A percentile compares a stretch with the other conserved stretches of the same genome.
Evolutionary conservation across 345 rosid species (phyloP).

Genomic region (Rhodomyrtus tomentosa): DNA sequence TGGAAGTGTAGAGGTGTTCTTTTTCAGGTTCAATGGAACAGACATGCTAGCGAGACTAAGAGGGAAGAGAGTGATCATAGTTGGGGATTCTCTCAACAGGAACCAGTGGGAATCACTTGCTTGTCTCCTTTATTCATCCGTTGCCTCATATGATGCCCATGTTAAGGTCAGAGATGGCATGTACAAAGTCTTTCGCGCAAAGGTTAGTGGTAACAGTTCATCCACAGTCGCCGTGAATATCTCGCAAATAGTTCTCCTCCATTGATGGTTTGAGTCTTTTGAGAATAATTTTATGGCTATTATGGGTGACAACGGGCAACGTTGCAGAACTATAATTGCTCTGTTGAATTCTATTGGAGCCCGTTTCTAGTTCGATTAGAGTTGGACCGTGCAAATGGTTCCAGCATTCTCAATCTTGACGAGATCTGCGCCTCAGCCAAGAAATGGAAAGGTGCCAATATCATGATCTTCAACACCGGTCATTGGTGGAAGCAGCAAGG

Average conservation of each 20-base stretch:
- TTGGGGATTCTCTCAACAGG: constrained; percentile 46
- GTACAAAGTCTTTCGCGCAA: constrained; percentile 23
- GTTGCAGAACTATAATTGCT: constrained; percentile 29
- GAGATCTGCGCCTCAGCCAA: constrained; percentile 9
- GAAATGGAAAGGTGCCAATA: constrained; percentile 30
- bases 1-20: not conserved
- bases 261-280: not conserved
- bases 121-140: constrained; percentile 36
- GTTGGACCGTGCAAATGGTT: constrained; percentile 6
- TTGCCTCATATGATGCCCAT: constrained; percentile 13
- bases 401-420: constrained; percentile 28
- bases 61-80: constrained; percentile 41
- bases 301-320: not conserved
- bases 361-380: constrained; percentile 28
- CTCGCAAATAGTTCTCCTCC: not conserved
- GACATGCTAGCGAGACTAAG: constrained; percentile 34
- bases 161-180: not conserved
- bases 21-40: constrained; percentile 28
- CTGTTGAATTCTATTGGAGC: constrained; percentile 42
- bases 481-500: constrained; percentile 39
- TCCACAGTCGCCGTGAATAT: not conserved
- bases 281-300: not conserved
- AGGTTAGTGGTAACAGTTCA: constrained; percentile 6
- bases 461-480: constrained; percentile 44
- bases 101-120: constrained; percentile 55